Conservation (phyloP, 2,329 filamentous ascomycete genomes). For the Aspergillus pseudotamarii region DNA sequence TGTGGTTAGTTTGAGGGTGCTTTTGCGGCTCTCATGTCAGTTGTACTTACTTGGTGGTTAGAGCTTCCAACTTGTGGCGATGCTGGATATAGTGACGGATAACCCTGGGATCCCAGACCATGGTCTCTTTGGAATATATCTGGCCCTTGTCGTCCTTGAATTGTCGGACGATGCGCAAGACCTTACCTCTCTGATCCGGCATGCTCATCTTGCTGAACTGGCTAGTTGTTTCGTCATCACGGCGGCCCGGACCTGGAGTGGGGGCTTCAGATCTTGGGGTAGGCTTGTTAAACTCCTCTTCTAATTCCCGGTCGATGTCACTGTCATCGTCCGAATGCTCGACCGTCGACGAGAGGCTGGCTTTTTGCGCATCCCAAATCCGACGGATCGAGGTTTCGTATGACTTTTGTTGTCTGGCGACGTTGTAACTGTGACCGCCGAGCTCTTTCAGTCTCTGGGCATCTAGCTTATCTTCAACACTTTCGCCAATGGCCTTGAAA, state of each 20-base stretch:
- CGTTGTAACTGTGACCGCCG: constrained; percentile 95
- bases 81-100: constrained; percentile 86
- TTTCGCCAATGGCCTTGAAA: constrained; percentile 87
- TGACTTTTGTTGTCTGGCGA: constrained; percentile 87
- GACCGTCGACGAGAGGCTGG: constrained; percentile 71
- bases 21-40: neutral
- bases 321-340: constrained; percentile 76
- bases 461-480: constrained; percentile 82
- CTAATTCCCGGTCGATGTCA: constrained; percentile 59
- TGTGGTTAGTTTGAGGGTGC: constrained; percentile 10
- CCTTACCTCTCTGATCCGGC: constrained; percentile 68
- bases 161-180: constrained; percentile 73
- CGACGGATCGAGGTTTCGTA: constrained; percentile 89
- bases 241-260: constrained; percentile 58
- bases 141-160: constrained; percentile 67
- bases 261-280: constrained; percentile 69
- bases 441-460: constrained; percentile 69
- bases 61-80: constrained; percentile 69
- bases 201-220: constrained; percentile 74
- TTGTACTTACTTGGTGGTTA: constrained; percentile 69
- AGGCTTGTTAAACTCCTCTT: constrained; percentile 53
- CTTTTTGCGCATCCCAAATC: constrained; percentile 89
- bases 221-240: constrained; percentile 76
- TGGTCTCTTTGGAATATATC: constrained; percentile 59
- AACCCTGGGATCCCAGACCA: constrained; percentile 78